Percentiles rank a stretch among this genome's conserved stretches.
phyloP scores from a whole-genome alignment of 1,284 basidiomycete genomes.

The Anthracocystis walkeri region DNA sequence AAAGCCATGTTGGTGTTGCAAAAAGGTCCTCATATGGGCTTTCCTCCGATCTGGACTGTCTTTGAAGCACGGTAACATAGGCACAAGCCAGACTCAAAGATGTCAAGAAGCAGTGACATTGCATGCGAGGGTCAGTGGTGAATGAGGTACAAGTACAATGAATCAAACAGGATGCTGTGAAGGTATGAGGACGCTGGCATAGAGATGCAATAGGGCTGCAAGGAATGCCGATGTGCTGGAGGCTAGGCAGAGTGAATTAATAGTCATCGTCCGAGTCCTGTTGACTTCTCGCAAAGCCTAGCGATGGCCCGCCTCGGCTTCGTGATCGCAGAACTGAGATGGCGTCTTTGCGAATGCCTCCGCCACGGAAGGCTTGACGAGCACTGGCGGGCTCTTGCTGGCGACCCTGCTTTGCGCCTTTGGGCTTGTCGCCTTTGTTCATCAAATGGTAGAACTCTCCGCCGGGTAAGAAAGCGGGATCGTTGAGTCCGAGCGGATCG shows the following conservation, averaged over 20 bases:
- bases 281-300: constrained; percentile 49
- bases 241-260: not conserved
- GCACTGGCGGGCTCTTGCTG: constrained; percentile 14
- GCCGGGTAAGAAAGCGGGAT: constrained; percentile 61
- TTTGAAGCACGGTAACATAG: constrained; percentile 30
- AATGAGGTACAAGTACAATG: constrained; percentile 32
- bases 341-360: constrained; percentile 42
- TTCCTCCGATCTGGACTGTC: constrained; percentile 64
- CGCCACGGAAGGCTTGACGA: constrained; percentile 43
- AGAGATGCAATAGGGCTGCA: not conserved
- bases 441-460: constrained; percentile 56
- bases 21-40: constrained; percentile 67
- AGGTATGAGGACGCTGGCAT: not conserved
- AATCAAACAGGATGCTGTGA: not conserved
- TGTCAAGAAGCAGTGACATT: not conserved
- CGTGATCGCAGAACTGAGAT: constrained; percentile 37
- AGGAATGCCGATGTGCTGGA: not conserved
- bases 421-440: constrained; percentile 38
- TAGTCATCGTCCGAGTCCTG: constrained; percentile 32
- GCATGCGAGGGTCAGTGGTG: not conserved
- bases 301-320: constrained; percentile 38
- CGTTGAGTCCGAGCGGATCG: constrained; percentile 64
- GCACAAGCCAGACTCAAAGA: not conserved
- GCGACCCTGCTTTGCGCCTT: constrained; percentile 17
- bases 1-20: constrained; percentile 69